Percentiles rank a stretch among this genome's conserved stretches.
phyloP scores from a whole-genome alignment of 257 asterid genomes.

The Solanum chmielewskii region DNA sequence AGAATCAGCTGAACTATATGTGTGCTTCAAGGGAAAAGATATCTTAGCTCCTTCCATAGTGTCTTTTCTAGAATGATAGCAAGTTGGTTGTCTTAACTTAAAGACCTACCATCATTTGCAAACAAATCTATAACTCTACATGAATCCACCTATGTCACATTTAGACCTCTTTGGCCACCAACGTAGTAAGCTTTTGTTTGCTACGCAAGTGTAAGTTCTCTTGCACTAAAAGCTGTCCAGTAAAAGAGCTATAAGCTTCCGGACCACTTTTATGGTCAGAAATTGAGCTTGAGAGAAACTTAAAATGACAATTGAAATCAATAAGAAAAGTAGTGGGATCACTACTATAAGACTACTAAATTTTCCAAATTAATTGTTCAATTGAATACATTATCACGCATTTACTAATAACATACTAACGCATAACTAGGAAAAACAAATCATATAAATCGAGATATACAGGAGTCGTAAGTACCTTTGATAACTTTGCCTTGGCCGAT shows the following conservation, averaged over 20 bases:
- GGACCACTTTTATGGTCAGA: background rate
- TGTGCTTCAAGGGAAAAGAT: background rate
- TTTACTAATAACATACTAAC: background rate
- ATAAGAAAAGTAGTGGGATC: background rate
- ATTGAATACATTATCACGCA: background rate
- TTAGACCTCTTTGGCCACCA: background rate
- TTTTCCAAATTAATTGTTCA: background rate
- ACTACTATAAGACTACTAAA: background rate
- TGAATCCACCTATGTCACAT: background rate
- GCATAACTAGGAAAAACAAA: background rate
- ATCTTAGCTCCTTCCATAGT: background rate
- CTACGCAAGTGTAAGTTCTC: background rate
- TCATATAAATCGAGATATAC: background rate
- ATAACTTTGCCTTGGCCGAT: conserved; percentile 81
- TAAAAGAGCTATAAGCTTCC: background rate
- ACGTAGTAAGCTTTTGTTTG: background rate
- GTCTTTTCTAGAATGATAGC: background rate
- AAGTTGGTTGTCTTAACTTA: background rate
- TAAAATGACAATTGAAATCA: background rate
- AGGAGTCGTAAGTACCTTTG: conserved; percentile 45
- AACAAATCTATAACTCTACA: background rate
- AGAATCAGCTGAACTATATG: background rate
- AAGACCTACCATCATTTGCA: background rate
- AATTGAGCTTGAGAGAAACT: background rate
- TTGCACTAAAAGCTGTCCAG: background rate